Conservation (phyloP, 164 flowering plant genomes). For the Brasenia schreberi region DNA sequence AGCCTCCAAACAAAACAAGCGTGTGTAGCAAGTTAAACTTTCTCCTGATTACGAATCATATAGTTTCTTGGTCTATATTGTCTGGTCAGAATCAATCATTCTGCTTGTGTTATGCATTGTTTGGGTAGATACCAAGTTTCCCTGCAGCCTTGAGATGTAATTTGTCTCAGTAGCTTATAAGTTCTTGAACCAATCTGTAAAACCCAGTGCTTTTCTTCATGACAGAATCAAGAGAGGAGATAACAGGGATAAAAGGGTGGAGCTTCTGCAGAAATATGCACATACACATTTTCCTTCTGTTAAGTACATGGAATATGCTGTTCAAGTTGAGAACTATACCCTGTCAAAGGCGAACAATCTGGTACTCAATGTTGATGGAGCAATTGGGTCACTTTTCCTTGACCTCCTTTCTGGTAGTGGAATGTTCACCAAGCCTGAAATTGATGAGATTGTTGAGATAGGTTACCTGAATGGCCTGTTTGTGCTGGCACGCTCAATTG, state of each 20-base stretch:
- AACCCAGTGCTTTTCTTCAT: neutral
- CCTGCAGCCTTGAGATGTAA: no score
- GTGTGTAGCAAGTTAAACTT: no score
- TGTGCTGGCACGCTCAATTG: slow-evolving; percentile 92
- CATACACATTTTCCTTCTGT: slow-evolving; percentile 88
- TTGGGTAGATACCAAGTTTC: no score
- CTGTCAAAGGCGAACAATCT: slow-evolving; percentile 90
- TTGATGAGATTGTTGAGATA: slow-evolving; percentile 87
- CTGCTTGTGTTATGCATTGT: no score
- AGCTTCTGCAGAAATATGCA: slow-evolving; percentile 71
- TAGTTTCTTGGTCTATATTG: no score
- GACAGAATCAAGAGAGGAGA: slow-evolving; percentile 93
- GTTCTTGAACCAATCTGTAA: neutral
- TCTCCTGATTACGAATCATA: no score
- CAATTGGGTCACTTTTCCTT: slow-evolving; percentile 95
- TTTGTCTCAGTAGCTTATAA: no score
- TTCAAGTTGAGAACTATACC: slow-evolving; percentile 93
- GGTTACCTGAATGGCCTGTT: slow-evolving; percentile 97
- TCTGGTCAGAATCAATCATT: no score
- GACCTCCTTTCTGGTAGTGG: slow-evolving; percentile 98
- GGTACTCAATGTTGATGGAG: slow-evolving; percentile 93
- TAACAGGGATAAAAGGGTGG: slow-evolving; percentile 98
- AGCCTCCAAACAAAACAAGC: no score
- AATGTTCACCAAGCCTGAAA: slow-evolving; percentile 91
- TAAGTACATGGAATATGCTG: slow-evolving; percentile 98